Evolutionary conservation across 2,329 filamentous ascomycete genomes (phyloP), one percentile per base, ranked within the genome.

Genomic region (Onygenales sp.): DNA sequence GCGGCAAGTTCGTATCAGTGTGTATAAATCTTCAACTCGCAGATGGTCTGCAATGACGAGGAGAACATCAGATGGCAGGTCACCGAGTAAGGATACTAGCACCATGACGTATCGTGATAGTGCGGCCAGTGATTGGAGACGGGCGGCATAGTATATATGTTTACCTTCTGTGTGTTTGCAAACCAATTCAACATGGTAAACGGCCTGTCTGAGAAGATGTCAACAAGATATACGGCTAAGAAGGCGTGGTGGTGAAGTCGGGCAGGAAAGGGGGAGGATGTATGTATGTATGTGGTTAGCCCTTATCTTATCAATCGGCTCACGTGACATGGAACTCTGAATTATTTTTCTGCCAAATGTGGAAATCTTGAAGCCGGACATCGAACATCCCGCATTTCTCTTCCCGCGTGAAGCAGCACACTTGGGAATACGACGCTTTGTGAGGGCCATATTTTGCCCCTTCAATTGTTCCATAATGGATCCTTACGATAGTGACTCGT

Each of bases 401-500:
- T 21, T 36, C 4, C 7, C 2, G 32, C n/a, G n/a, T 47, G 14
- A 34, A 36, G 10, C 36, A 14, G 2, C 14, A n/a, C 13, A 32
- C 32, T 17, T 47, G 32, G 17, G 9, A 2, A 10, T n/a, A 27
- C 9, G 17, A 34, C 13, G 17, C 6, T 8, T 21, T 37, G 32
- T 6, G n/a, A 47, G n/a, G n/a, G 33, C n/a, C n/a, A 36, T 14
- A 21, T 7, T 34, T 17, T 21, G 11, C 17, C 7, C 9, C 11
- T 14, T 10, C 14, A 11, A 6, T 27, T 21, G 6, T n/a, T 34
- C 32, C 17, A 44, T 52, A 48, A 60, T 60, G 58, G 77, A 85
- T 54, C 77, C 82, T 13, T 94, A 95, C 73, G 89, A 95, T 62
- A 94, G 88, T 66, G 91, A 96, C 63, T 89, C 85, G 1, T 92